Conservation (phyloP, 345 rosid species). For the Litchi chinensis region DNA sequence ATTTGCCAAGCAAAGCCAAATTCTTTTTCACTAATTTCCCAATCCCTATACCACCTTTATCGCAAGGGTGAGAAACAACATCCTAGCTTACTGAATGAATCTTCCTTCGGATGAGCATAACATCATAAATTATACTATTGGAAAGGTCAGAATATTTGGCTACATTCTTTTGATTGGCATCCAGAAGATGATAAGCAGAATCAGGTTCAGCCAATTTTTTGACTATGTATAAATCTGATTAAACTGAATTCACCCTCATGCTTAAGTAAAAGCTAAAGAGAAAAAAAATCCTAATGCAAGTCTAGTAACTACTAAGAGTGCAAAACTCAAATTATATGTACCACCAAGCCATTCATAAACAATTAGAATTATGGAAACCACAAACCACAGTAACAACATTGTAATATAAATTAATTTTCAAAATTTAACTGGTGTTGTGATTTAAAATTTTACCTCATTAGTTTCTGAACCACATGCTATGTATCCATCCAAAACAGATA, state of each 20-base stretch:
- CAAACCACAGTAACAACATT: neutral
- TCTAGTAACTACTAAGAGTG: neutral
- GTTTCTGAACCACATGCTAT: conserved; percentile 95
- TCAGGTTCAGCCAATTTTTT: neutral
- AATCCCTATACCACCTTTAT: no score
- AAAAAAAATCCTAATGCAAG: neutral
- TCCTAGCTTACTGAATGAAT: no score
- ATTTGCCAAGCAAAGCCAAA: no score
- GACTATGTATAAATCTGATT: neutral
- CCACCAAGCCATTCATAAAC: neutral
- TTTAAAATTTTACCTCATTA: conserved; percentile 67
- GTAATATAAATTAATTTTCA: neutral
- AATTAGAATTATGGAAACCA: neutral
- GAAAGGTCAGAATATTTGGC: neutral
- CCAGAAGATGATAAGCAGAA: neutral
- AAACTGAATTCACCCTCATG: neutral
- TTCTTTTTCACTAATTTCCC: no score
- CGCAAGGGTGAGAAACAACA: no score
- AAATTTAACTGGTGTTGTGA: neutral
- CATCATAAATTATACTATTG: neutral
- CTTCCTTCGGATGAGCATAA: neutral
- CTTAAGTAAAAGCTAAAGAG: neutral
- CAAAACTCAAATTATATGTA: neutral
- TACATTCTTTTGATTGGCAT: neutral
- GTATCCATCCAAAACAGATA: conserved; percentile 83